phyloP scores from a whole-genome alignment of 805 yeast species.

The Phaffomyces thermotolerans region DNA sequence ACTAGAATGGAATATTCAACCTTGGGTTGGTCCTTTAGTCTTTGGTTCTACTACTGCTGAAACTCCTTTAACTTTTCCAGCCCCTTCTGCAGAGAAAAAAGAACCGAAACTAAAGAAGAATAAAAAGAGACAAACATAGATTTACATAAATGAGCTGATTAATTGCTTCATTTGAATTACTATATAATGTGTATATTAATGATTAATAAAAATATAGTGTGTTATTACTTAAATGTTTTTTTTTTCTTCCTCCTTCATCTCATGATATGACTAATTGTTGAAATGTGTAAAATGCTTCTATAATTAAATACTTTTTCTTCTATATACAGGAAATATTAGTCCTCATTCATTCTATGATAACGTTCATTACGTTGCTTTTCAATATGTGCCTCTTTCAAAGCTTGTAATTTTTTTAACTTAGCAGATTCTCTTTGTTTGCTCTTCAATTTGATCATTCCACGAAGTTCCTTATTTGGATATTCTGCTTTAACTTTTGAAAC shows the following conservation, averaged over 20 bases:
- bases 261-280: too few relatives aligned
- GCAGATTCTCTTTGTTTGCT: too few relatives aligned
- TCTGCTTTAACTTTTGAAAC: neutral
- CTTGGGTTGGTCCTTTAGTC: slow-evolving; percentile 73
- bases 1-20: slow-evolving; percentile 90
- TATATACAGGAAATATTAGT: too few relatives aligned
- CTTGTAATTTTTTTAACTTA: too few relatives aligned
- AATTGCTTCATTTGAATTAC: neutral
- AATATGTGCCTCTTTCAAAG: too few relatives aligned
- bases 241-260: too few relatives aligned
- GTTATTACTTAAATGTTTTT: too few relatives aligned
- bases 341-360: too few relatives aligned
- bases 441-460: neutral
- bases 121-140: neutral
- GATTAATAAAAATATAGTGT: neutral
- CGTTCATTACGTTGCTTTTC: too few relatives aligned
- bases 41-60: slow-evolving; percentile 49
- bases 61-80: slow-evolving; percentile 13
- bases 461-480: neutral
- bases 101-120: slow-evolving; percentile 6
- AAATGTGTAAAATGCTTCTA: too few relatives aligned
- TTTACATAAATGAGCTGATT: neutral
- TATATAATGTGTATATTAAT: neutral
- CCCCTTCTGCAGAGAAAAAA: slow-evolving; percentile 10
- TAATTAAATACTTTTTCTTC: too few relatives aligned